Evolutionary conservation across 345 rosid species (phyloP), one percentile per base, ranked within the genome.

Genomic region (Sonneratia alba): DNA sequence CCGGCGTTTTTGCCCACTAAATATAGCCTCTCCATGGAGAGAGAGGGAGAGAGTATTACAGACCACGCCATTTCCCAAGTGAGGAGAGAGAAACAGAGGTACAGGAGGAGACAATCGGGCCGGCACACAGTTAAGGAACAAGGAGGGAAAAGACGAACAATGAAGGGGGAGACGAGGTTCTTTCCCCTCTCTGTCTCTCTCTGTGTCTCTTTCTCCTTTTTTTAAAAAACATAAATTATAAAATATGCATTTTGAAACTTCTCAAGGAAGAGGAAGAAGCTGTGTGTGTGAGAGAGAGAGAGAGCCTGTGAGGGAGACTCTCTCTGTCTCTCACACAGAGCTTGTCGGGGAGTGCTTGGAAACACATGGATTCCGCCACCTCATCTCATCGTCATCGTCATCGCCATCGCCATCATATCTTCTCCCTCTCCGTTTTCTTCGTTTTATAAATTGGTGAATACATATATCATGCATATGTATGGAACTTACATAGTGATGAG

Each of bases 41-140:
- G 37, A 34, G 56, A 22, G n/a, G 43, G 34, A 83, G 79, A 79
- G 81, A 80, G 14, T 47, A 47, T 9, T 13, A 13, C 51, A 47
- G 13, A 13, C 14, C 13, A 47, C 51, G 51, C 51, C 79, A 79
- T 83, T 84, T 83, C 87, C 86, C 78, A 85, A 73, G 86, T 82
- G 13, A n/a, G 19, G 72, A 8, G 42, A 49, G 56, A 21, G 40
- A 19, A n/a, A 6, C 43, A 59, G 56, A 83, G 91, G 85, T 88
- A 78, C 79, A 88, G 88, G 87, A 69, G 62, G 42, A 69, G 56
- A 45, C 59, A 53, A 18, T 57, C 13, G 34, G 59, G 59, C 3
- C 6, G 59, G 59, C 0, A 53, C 0, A 53, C 4, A 53, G 59
- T 53, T 53, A 53, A 53, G 19, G 16, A 49, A 15, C 16, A 53